These are phyloP conservation scores for Rhododendron kiyosumense DNA, from an alignment of 148 eudicot species.

Conservation along the genomic window DNA sequence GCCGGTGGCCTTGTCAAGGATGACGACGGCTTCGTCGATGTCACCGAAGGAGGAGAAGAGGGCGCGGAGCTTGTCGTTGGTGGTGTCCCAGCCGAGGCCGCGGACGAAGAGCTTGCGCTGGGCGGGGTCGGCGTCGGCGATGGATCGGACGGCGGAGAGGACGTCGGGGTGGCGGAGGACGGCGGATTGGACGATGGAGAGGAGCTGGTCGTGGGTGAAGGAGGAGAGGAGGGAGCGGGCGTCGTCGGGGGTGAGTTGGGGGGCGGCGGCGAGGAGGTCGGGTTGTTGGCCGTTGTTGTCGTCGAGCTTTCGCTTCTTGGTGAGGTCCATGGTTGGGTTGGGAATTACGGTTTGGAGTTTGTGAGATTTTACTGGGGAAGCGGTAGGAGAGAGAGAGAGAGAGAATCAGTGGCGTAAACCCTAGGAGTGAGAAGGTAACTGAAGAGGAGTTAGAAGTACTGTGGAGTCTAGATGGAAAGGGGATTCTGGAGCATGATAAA, in stretches of 20 bases:
- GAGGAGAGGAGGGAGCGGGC: slow-evolving; percentile 55
- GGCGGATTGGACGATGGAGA: slow-evolving; percentile 49
- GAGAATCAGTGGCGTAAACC: no score
- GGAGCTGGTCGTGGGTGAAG: slow-evolving; percentile 54
- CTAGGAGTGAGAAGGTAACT: no score
- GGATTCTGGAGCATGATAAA: no score
- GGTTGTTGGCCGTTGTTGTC: slow-evolving; percentile 38
- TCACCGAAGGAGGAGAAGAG: slow-evolving; percentile 52
- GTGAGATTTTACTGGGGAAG: no score
- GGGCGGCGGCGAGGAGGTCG: slow-evolving; percentile 4
- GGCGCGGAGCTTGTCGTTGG: slow-evolving; percentile 44
- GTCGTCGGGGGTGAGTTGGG: slow-evolving; percentile 40
- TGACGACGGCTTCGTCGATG: slow-evolving; percentile 64
- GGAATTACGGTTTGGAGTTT: background rate
- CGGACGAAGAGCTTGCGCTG: slow-evolving; percentile 71
- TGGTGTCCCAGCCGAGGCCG: slow-evolving; percentile 77
- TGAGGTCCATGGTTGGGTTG: slow-evolving; percentile 37
- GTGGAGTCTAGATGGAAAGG: no score
- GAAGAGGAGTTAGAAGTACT: no score
- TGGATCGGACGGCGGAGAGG: slow-evolving; percentile 50
- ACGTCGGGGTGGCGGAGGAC: slow-evolving; percentile 46
- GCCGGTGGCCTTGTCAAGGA: slow-evolving; percentile 54
- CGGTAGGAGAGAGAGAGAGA: no score
- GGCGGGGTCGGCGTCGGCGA: slow-evolving; percentile 57
- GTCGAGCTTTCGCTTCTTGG: slow-evolving; percentile 77